Evolutionary conservation across 805 yeast species (phyloP), one percentile per base, ranked within the genome.

Genomic region (Lipomyces sp.): DNA sequence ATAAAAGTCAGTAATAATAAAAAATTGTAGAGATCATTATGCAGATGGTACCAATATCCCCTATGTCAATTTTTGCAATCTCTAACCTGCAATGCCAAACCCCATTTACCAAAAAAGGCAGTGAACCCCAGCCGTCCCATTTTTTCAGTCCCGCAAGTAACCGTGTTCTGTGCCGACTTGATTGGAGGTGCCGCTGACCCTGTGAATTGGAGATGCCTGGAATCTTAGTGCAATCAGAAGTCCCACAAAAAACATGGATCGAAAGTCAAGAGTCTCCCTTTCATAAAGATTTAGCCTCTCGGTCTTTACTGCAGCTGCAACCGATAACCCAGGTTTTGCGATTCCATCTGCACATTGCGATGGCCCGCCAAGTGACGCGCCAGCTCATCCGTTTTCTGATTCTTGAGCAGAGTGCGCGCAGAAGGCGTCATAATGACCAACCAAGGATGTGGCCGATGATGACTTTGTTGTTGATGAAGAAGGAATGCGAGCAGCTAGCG

Each of bases 181-280:
- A n/a, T n/a, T n/a, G n/a, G n/a, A n/a, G n/a, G n/a, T n/a, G n/a
- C n/a, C n/a, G n/a, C n/a, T n/a, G n/a, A n/a, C n/a, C n/a, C n/a
- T n/a, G n/a, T n/a, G n/a, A n/a, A n/a, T n/a, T n/a, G n/a, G n/a
- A n/a, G n/a, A n/a, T n/a, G 19, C 61, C 63, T 18, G 45, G 39
- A 31, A 57, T 43, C 51, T 60, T 65, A 14, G 38, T 46, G 21
- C 43, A 40, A n/a, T 52, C 62, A 11, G 57, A 53, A n/a, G 43
- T 43, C 22, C 86, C 84, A 2, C 78, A 58, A 73, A 83, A 61
- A 75, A 82, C 0, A 83, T 64, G 28, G 74, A 70, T 14, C 72
- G 61, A 40, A 70, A 72, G 51, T 83, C 74, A 34, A 72, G 62
- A 14, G 84, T 67, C 62, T 84, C 82, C 39, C 75, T 71, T 63